A percentile compares a stretch with the other conserved stretches of the same genome.
Conservation (phyloP, 2,329 filamentous ascomycete genomes). For the Leptoxyphium fumago region DNA sequence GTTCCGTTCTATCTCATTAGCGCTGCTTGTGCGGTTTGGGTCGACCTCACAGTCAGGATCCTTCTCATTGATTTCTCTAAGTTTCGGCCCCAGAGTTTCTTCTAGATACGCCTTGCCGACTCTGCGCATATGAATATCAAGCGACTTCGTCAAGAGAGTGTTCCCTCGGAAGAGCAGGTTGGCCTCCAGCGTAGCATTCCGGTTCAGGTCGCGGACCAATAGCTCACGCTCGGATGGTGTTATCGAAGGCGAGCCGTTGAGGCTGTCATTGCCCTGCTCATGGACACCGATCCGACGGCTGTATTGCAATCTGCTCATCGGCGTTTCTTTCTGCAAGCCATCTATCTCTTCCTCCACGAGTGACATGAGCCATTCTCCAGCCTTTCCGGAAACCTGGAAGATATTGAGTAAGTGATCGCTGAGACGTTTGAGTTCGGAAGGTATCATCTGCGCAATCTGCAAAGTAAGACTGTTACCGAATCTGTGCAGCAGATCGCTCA, state of each 20-base stretch:
- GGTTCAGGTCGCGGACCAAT: conserved; percentile 62
- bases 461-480: conserved; percentile 74
- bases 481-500: conserved; percentile 70
- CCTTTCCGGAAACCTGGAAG: conserved; percentile 78
- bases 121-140: conserved; percentile 92
- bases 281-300: conserved; percentile 56
- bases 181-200: conserved; percentile 69
- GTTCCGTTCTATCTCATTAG: conserved; percentile 65
- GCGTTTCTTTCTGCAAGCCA: conserved; percentile 68
- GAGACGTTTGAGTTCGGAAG: conserved; percentile 61
- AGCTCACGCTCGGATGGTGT: conserved; percentile 48
- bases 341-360: conserved; percentile 96
- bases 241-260: conserved; percentile 11
- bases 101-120: conserved; percentile 87
- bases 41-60: conserved; percentile 94
- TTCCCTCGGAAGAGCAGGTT: conserved; percentile 94
- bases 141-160: conserved; percentile 77
- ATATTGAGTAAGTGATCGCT: conserved; percentile 85
- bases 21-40: conserved; percentile 55
- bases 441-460: conserved; percentile 67
- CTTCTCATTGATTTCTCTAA: conserved; percentile 76
- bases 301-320: conserved; percentile 52
- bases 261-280: conserved; percentile 44
- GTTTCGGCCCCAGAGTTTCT: conserved; percentile 69
- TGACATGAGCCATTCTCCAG: conserved; percentile 79